phyloP scores from a whole-genome alignment of 2,329 filamentous ascomycete species.

The Pyrenophora teres region DNA sequence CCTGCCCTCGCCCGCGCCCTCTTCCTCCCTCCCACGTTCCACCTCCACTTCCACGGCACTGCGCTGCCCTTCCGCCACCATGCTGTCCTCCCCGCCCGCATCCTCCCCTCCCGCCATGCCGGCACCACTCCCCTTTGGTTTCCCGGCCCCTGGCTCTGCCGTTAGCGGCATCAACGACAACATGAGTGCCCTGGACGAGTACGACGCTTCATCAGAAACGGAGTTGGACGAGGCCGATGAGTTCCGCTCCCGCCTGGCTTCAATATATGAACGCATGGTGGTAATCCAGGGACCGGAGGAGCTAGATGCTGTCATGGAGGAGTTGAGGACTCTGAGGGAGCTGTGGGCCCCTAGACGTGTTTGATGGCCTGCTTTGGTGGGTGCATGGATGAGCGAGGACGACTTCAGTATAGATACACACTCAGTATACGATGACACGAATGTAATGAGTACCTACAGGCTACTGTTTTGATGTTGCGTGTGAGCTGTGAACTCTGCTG shows the following conservation, averaged over 20 bases:
- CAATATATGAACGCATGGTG: neutral
- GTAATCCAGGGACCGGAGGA: neutral
- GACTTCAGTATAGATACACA: no score
- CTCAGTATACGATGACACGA: no score
- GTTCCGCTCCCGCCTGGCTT: neutral
- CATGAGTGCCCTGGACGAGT: neutral
- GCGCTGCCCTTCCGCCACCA: neutral
- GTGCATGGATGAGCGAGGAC: no score
- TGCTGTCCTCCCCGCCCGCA: neutral
- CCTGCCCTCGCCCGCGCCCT: no score
- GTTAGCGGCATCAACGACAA: neutral
- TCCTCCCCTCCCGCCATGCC: neutral
- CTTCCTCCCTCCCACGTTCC: constrained; percentile 1
- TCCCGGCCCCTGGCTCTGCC: neutral
- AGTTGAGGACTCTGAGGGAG: neutral
- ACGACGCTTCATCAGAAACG: neutral
- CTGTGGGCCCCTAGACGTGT: neutral
- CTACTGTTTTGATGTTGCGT: no score
- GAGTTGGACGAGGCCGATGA: neutral
- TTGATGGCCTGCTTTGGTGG: no score
- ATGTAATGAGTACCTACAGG: no score
- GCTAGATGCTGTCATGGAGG: constrained; percentile 1
- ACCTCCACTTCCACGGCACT: constrained; percentile 12
- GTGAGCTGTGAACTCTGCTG: no score
- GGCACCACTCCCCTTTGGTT: neutral